These are phyloP conservation scores for Aspergillus sp. DNA, from an alignment of 2,329 filamentous ascomycete genomes.

Conservation along the genomic window DNA sequence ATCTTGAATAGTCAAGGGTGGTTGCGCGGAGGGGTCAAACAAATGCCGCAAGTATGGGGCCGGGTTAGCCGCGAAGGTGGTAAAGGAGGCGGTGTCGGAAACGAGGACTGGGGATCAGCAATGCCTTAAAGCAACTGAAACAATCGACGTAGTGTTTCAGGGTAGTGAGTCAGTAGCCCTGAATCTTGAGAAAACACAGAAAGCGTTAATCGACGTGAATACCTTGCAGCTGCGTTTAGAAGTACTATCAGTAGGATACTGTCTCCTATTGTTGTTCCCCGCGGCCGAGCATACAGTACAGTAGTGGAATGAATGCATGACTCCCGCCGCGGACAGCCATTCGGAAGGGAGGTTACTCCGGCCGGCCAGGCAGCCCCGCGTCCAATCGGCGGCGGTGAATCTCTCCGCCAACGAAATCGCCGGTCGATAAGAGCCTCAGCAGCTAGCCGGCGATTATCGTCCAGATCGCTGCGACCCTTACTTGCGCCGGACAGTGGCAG, in stretches of 20 bases:
- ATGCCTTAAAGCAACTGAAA: neutral
- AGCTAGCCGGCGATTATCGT: constrained; percentile 8
- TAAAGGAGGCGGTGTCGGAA: constrained; percentile 27
- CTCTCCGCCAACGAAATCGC: constrained; percentile 18
- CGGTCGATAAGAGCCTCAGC: constrained; percentile 20
- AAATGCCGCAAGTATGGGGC: constrained; percentile 5
- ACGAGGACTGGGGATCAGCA: constrained; percentile 2
- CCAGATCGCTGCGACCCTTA: constrained; percentile 15
- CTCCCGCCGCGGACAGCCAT: constrained; percentile 22
- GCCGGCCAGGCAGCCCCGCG: constrained; percentile 17
- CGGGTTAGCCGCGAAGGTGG: neutral
- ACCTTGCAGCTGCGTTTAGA: neutral
- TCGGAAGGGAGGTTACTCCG: constrained; percentile 26
- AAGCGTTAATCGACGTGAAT: neutral
- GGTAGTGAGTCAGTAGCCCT: neutral
- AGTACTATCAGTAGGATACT: neutral
- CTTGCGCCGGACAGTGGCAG: constrained; percentile 12
- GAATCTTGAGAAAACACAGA: neutral
- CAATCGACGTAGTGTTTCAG: neutral
- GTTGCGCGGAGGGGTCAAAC: neutral
- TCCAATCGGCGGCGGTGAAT: constrained; percentile 20
- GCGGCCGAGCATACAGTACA: constrained; percentile 5
- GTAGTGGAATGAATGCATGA: neutral
- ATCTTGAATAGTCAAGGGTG: neutral
- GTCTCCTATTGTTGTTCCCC: constrained; percentile 13